Percentiles rank a stretch among this genome's conserved stretches.
phyloP scores from a whole-genome alignment of 805 yeast genomes.

The Debaryomyces prosopidis region DNA sequence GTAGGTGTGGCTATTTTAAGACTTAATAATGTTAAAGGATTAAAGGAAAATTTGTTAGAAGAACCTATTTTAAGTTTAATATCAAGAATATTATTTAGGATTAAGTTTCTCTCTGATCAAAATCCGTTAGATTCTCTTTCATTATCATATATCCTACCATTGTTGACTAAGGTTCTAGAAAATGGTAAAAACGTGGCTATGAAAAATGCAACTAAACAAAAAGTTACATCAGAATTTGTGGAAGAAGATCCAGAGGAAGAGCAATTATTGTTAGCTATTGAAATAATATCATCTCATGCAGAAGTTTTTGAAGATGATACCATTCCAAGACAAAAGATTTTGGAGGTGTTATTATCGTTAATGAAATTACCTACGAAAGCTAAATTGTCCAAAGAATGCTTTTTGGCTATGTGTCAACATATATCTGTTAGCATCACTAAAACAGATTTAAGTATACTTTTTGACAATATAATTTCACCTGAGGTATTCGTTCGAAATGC shows the following conservation, averaged over 20 bases:
- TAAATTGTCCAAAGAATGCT: slow-evolving; percentile 80
- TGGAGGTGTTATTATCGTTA: slow-evolving; percentile 62
- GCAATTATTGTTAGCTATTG: slow-evolving; percentile 73
- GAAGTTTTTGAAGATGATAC: slow-evolving; percentile 64
- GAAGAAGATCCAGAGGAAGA: slow-evolving; percentile 91
- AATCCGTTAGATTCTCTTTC: slow-evolving; percentile 67
- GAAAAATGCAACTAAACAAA: slow-evolving; percentile 50
- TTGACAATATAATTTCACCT: slow-evolving; percentile 58
- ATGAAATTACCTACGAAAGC: slow-evolving; percentile 76
- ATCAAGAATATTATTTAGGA: slow-evolving; percentile 69
- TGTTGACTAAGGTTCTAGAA: slow-evolving; percentile 66
- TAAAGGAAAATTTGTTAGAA: slow-evolving; percentile 47
- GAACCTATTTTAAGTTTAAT: slow-evolving; percentile 56
- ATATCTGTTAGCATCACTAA: slow-evolving; percentile 61
- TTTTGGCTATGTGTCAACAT: slow-evolving; percentile 73
- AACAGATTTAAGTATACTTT: slow-evolving; percentile 58
- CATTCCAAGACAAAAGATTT: slow-evolving; percentile 68
- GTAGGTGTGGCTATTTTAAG: slow-evolving; percentile 74
- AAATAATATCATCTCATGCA: slow-evolving; percentile 67
- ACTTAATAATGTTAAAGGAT: slow-evolving; percentile 44
- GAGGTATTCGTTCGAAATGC: slow-evolving; percentile 75
- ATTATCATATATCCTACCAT: slow-evolving; percentile 73
- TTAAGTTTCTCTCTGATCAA: slow-evolving; percentile 74
- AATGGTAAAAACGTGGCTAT: slow-evolving; percentile 61
- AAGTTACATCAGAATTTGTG: slow-evolving; percentile 62